Base-by-base conservation (phyloP, 2,329 filamentous ascomycete genomes). In the Mycosphaerella arachidis region DNA sequence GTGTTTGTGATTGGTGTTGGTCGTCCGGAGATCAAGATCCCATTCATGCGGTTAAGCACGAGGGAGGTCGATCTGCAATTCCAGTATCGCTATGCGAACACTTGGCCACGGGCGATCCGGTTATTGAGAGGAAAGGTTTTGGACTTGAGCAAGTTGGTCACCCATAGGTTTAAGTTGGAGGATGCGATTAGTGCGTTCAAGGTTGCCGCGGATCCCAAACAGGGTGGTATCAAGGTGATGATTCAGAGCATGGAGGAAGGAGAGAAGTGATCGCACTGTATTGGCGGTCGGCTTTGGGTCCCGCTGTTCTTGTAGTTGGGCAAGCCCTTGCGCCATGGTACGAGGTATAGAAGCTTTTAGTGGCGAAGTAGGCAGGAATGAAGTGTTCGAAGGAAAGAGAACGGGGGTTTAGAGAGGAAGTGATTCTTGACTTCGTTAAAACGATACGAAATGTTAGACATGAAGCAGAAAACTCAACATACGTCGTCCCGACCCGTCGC, bases 1-100 rank as follows among this genome's bases (percentile, higher is more conserved):
- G 93, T 97, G 56, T 97, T 97, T 73, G 89, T 97, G 65, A 95
- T 97, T 66, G 93, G 93, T 45, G 92, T 97, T 2, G 94, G 93
- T 67, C 93, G 90, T 82, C 92, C 94, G 74, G 91, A 97, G 81
- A 94, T 97, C 81, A 91, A 85, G 76, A 89, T 97, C 65, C 93
- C 93, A 30, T 97, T 97, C 76, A 97, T 97, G 93, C 81, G 91
- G 55, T 84, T 93, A 59, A 93, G 89, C 70, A 93, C 92, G 6
- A 85, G 90, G 65, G 94, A 97, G 79, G 89, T 97, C 68, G 93
- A 97, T 77, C 81, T 97, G 62, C 91, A 96, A 78, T 94, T 97
- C 76, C 93, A 97, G 80, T 97, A 97, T 80, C 86, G 94, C 63
- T 97, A 97, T 81, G 85, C 84, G 79, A 97, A 97, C 80, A 96